phyloP scores from a whole-genome alignment of 305 asterid genomes.

The Plantago lanceolata region DNA sequence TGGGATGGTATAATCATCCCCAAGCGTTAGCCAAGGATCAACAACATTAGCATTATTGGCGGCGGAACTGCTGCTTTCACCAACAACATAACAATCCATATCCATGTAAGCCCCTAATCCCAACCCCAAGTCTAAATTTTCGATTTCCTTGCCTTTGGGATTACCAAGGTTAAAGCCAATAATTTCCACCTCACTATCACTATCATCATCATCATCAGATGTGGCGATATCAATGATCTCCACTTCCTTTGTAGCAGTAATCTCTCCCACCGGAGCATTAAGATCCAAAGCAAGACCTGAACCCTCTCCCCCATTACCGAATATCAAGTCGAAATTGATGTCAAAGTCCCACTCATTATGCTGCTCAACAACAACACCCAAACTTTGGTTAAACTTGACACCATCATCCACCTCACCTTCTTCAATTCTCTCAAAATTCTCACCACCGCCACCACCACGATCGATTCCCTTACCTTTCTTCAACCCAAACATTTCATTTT shows the following conservation, averaged over 20 bases:
- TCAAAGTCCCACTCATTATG: constrained; percentile 36
- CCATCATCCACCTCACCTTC: too few relatives aligned
- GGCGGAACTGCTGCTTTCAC: constrained; percentile 31
- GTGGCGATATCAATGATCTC: constrained; percentile 39
- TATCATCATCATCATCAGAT: constrained; percentile 42
- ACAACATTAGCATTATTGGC: constrained; percentile 33
- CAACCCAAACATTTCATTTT: too few relatives aligned
- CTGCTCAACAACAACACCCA: too few relatives aligned
- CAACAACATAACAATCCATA: constrained; percentile 24
- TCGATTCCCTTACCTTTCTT: too few relatives aligned
- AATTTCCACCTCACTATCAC: constrained; percentile 50
- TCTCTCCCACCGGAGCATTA: constrained; percentile 31
- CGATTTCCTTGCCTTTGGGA: constrained; percentile 30
- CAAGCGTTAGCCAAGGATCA: constrained; percentile 47
- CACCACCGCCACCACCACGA: too few relatives aligned
- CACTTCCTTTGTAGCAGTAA: constrained; percentile 9
- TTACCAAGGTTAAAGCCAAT: constrained; percentile 19
- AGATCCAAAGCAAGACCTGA: constrained; percentile 34
- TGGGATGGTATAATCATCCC: constrained; percentile 19
- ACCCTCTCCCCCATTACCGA: constrained; percentile 25
- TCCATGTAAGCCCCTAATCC: constrained; percentile 4
- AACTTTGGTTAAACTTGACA: too few relatives aligned
- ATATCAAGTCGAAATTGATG: constrained; percentile 17
- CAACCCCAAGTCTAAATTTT: constrained; percentile 20
- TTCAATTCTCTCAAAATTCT: too few relatives aligned